Evolutionary conservation across 306 rosid genomes (phyloP).

Genomic region (Cucumis sativus): DNA sequence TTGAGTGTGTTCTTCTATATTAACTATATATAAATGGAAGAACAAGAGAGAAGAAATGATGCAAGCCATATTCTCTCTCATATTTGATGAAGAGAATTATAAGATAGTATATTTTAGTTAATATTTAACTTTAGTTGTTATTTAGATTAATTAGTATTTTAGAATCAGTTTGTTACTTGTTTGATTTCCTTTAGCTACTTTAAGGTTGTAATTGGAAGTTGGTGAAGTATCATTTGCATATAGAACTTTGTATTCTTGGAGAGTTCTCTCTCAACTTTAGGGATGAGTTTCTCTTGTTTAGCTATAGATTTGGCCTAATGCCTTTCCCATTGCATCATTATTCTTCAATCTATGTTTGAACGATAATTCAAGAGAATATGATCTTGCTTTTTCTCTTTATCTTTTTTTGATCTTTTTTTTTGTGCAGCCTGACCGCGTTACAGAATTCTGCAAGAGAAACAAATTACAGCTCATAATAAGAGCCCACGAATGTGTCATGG

Average conservation of each 20-base stretch:
- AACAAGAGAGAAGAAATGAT: not conserved
- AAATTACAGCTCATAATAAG: slow-evolving; percentile 91
- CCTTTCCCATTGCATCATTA: not conserved
- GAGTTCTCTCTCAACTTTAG: too few species aligned
- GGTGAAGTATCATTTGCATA: too few species aligned
- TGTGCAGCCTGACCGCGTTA: slow-evolving; percentile 96
- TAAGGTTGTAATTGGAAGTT: too few species aligned
- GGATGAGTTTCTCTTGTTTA: too few species aligned
- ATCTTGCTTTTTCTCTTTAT: not conserved
- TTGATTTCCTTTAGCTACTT: too few species aligned
- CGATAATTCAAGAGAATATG: not conserved
- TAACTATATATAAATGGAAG: not conserved
- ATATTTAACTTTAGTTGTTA: too few species aligned
- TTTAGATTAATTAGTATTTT: too few species aligned
- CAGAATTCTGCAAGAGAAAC: slow-evolving; percentile 92
- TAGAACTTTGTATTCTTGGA: too few species aligned
- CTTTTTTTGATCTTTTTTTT: not conserved
- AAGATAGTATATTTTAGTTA: too few species aligned
- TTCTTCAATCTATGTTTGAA: not conserved
- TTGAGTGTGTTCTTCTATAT: not conserved
- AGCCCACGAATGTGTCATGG: slow-evolving; percentile 99
- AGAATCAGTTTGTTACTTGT: too few species aligned
- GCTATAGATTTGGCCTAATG: too few species aligned
- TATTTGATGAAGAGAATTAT: too few species aligned
- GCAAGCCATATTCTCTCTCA: not conserved